Evolutionary conservation across 2,329 filamentous ascomycete genomes (phyloP), one percentile per base, ranked within the genome.

Genomic region (Ilyonectria robusta): DNA sequence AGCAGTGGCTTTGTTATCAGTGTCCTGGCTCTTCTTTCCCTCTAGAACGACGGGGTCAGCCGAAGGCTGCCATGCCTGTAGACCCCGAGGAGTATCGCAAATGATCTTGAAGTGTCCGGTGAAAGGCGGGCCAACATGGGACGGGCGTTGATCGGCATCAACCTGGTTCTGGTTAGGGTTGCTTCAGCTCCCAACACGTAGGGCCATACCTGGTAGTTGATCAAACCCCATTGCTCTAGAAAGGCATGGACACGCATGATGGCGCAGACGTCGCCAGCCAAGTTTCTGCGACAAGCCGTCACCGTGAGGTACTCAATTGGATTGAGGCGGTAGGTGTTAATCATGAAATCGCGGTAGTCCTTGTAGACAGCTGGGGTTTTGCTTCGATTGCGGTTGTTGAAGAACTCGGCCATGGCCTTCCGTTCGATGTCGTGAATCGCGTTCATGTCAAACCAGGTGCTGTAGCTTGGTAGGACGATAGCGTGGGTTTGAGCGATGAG

Each of bases 211-310:
- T 99, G 96, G 79, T 99, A 99, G 83, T 99, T 99, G 81, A 99
- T 98, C 77, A 99, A 85, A 8, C 96, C 96, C 96, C 96, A 99
- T 80, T 98, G 95, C 83, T 99, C 96, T 40, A 99, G 87, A 83
- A 99, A 99, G 17, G 94, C 93, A 81, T 99, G 96, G 19, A 99
- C 95, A 71, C 96, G 92, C 96, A 99, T 99, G 75, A 99, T 99
- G 44, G 96, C 95, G 83, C 96, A 99, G 35, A 99, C 96, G 81
- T 99, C 96, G 71, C 96, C 96, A 23, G 96, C 96, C 77, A 99
- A 83, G 80, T 99, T 99, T 73, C 96, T 90, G 70, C 96, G 89
- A 80, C 96, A 99, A 57, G 96, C 96, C 11, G 96, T 99, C 61
- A 99, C 95, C 6, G 96, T 99, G 62, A 99, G 87, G 78, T 99